Percentiles rank a stretch among this genome's conserved stretches.
Conservation (phyloP, 495 filamentous ascomycete species). For the Aspergillus funiculosus region DNA sequence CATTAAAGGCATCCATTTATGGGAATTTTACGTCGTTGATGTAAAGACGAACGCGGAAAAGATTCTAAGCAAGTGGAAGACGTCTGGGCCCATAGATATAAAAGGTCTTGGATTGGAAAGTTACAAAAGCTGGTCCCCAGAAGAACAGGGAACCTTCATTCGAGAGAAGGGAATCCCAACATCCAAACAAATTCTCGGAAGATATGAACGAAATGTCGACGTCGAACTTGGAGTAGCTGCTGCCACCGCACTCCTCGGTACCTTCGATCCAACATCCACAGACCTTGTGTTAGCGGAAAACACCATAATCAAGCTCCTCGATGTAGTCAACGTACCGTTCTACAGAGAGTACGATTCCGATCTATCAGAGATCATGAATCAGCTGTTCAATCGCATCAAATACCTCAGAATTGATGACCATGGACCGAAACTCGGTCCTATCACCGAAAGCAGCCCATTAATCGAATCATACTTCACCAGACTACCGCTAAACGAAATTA, state of each 20-base stretch:
- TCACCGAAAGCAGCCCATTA: conserved; percentile 70
- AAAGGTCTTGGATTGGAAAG: conserved; percentile 19
- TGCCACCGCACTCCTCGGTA: conserved; percentile 63
- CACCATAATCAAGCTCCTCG: conserved; percentile 58
- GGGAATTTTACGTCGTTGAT: conserved; percentile 89
- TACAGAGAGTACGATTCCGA: conserved; percentile 90
- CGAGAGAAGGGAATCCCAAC: conserved; percentile 59
- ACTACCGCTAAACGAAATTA: conserved; percentile 71
- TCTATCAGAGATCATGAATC: conserved; percentile 73
- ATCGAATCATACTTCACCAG: conserved; percentile 96
- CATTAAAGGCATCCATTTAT: conserved; percentile 68
- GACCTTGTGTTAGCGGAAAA: conserved; percentile 36
- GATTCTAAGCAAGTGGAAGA: conserved; percentile 62
- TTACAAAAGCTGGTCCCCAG: conserved; percentile 47
- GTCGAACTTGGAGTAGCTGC: conserved; percentile 63
- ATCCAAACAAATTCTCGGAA: conserved; percentile 66
- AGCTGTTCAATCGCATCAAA: conserved; percentile 88
- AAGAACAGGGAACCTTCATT: conserved; percentile 57
- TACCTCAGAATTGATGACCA: conserved; percentile 87
- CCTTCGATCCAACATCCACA: conserved; percentile 47
- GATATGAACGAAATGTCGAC: conserved; percentile 65
- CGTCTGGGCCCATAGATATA: conserved; percentile 31
- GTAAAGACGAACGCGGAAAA: conserved; percentile 65
- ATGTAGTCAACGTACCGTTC: conserved; percentile 79
- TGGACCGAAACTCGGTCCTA: conserved; percentile 79